phyloP scores from a whole-genome alignment of 768 basidiomycete species.

The Mycena epipterygia region DNA sequence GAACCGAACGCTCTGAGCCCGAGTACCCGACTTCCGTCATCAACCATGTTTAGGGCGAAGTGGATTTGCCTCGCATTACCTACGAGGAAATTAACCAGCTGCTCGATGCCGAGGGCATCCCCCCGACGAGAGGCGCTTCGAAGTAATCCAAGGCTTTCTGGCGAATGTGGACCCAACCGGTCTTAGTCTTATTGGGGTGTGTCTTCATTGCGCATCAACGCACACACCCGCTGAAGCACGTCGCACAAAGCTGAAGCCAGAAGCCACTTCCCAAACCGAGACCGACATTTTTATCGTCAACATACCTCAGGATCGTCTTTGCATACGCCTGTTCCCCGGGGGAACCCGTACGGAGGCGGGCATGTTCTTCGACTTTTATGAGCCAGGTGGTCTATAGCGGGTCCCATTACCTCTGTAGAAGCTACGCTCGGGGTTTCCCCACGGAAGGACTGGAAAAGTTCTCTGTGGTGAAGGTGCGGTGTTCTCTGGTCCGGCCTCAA shows the following conservation, averaged over 20 bases:
- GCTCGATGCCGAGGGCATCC: not conserved
- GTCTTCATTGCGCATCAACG: constrained; percentile 3
- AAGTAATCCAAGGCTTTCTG: not conserved
- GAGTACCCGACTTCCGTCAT: not conserved
- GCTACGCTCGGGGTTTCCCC: not conserved
- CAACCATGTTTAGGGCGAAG: not conserved
- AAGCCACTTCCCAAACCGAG: not conserved
- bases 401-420: constrained; percentile 2
- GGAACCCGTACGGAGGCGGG: not conserved
- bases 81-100: not conserved
- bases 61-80: not conserved
- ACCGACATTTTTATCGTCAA: not conserved
- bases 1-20: not conserved
- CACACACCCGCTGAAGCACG: not conserved
- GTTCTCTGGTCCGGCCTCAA: not conserved
- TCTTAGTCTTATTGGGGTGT: not conserved
- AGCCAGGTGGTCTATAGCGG: constrained; percentile 3
- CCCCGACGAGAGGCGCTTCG: not conserved
- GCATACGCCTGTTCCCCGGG: constrained; percentile 3
- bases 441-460: constrained; percentile 5
- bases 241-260: not conserved
- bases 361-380: constrained; percentile 8
- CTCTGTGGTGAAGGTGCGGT: constrained; percentile 1
- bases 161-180: not conserved
- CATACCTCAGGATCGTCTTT: constrained; percentile 4